phyloP scores from a whole-genome alignment of 129 eudicot genomes.

The Centaurea solstitialis region DNA sequence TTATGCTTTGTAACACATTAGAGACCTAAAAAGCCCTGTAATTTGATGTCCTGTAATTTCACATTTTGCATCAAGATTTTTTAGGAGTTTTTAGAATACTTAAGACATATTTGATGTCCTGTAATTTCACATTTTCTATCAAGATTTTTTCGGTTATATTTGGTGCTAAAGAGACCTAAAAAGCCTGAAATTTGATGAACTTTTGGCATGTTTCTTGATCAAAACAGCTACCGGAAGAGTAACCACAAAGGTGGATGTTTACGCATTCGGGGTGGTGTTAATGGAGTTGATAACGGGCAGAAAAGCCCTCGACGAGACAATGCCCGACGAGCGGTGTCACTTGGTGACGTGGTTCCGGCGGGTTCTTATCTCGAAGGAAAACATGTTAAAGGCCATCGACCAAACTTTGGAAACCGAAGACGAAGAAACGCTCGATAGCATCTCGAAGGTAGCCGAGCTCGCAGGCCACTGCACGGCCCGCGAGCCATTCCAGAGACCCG shows the following conservation, averaged over 20 bases:
- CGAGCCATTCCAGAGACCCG: conserved; percentile 58
- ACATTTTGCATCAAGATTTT: too few relatives aligned
- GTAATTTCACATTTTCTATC: neutral
- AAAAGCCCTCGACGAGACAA: conserved; percentile 50
- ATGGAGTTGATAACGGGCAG: conserved; percentile 66
- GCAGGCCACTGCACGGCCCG: conserved; percentile 70
- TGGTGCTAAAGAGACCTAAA: neutral
- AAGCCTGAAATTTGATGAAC: neutral
- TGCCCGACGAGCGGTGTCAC: conserved; percentile 55
- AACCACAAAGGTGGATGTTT: conserved; percentile 65
- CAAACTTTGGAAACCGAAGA: conserved; percentile 48
- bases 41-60: too few relatives aligned
- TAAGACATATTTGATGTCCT: neutral
- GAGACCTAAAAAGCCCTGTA: too few relatives aligned
- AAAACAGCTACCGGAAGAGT: conserved; percentile 62
- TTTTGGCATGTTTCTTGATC: neutral
- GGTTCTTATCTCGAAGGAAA: conserved; percentile 49
- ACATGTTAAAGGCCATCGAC: conserved; percentile 48
- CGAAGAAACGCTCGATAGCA: conserved; percentile 53
- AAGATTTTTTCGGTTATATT: neutral
- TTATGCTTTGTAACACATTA: too few relatives aligned
- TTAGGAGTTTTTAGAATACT: neutral
- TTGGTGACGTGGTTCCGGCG: conserved; percentile 63
- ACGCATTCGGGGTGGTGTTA: conserved; percentile 56
- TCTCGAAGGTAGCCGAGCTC: conserved; percentile 60